Percentiles rank a stretch among this genome's conserved stretches.
Conservation (phyloP, 2,329 filamentous ascomycete genomes). For the Ophiostoma ulmi region DNA sequence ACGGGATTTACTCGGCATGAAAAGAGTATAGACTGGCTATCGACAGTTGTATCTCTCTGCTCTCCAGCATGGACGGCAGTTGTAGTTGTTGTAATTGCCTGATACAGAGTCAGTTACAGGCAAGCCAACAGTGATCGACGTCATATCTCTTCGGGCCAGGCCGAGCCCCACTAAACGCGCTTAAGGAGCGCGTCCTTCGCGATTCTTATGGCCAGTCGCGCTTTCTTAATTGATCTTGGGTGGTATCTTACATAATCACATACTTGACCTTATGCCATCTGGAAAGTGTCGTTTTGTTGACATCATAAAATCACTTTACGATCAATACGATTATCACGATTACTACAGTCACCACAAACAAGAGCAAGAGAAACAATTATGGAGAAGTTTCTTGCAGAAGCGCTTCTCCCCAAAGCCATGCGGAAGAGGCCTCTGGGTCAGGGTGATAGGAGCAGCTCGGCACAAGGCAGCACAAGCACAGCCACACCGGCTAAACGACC, state of each 20-base stretch:
- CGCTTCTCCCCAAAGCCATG: background rate
- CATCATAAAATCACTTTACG: background rate
- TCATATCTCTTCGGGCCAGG: background rate
- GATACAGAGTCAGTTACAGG: background rate
- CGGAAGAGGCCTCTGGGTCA: background rate
- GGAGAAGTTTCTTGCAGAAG: background rate
- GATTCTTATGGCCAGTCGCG: background rate
- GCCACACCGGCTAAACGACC: background rate
- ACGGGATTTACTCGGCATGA: background rate
- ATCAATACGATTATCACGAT: background rate
- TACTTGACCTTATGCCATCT: background rate
- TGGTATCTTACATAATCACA: background rate
- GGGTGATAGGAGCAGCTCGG: background rate
- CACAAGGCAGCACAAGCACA: background rate
- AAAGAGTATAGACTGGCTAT: background rate
- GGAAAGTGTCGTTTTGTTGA: background rate
- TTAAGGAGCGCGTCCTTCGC: background rate
- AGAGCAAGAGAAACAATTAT: background rate
- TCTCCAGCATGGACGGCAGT: background rate
- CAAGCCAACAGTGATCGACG: background rate
- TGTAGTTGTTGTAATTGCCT: too few relatives aligned
- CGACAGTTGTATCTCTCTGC: background rate
- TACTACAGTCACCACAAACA: background rate
- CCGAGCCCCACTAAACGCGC: constrained; percentile 5
- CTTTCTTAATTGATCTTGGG: background rate